A percentile compares a stretch with the other conserved stretches of the same genome.
These are phyloP conservation scores for Wilcoxina mikolae DNA, from an alignment of 495 filamentous ascomycete genomes.

Conservation along the genomic window DNA sequence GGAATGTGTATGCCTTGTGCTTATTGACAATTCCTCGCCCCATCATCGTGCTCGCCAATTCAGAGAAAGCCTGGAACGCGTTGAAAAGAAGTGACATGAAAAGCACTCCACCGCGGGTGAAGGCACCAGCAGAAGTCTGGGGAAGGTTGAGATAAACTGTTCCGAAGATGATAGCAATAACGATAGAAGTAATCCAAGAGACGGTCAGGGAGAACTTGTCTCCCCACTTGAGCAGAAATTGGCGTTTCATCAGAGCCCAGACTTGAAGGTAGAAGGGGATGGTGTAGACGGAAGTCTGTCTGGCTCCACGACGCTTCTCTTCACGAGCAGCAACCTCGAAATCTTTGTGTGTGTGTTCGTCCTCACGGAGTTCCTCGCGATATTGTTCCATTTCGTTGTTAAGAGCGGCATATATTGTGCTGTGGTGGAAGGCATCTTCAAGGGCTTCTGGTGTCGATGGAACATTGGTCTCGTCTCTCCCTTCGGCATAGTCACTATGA, in stretches of 20 bases:
- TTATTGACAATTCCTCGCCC: conserved; percentile 64
- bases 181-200: conserved; percentile 59
- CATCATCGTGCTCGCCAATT: conserved; percentile 55
- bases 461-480: conserved; percentile 44
- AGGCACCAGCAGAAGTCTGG: conserved; percentile 52
- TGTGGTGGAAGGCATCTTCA: conserved; percentile 52
- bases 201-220: conserved; percentile 63
- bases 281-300: conserved; percentile 58
- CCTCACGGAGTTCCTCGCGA: conserved; percentile 41
- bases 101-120: conserved; percentile 60
- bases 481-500: conserved; percentile 55
- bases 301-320: conserved; percentile 55
- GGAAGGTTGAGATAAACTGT: conserved; percentile 61
- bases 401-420: conserved; percentile 40
- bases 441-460: conserved; percentile 52
- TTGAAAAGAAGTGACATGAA: conserved; percentile 68
- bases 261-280: conserved; percentile 66
- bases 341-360: conserved; percentile 53
- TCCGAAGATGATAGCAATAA: conserved; percentile 62
- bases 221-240: conserved; percentile 73
- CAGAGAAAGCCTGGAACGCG: conserved; percentile 62
- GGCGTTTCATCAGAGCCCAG: conserved; percentile 67
- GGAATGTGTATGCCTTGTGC: conserved; percentile 64
- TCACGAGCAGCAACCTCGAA: conserved; percentile 64
- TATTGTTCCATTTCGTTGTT: conserved; percentile 55